These are phyloP conservation scores for Limtongozyma cylindracea DNA, from an alignment of 805 yeast species.

Conservation along the genomic window DNA sequence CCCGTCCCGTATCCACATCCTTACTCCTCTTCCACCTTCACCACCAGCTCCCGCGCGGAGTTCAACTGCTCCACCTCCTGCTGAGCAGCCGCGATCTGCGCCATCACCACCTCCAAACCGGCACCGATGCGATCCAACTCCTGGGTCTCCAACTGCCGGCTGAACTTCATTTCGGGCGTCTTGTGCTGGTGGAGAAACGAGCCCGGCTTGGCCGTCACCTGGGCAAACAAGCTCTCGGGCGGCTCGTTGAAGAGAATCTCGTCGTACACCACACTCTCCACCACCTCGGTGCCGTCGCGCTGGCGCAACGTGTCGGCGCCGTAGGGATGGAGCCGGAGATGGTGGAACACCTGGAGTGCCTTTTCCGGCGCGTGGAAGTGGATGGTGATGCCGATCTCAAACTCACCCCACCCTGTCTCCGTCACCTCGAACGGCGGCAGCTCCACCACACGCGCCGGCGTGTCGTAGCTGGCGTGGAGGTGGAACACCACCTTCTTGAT, in stretches of 20 bases:
- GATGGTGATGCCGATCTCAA: slow-evolving; percentile 72
- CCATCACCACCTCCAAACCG: no score
- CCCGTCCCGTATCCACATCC: no score
- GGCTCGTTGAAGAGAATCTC: slow-evolving; percentile 93
- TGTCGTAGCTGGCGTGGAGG: slow-evolving; percentile 81
- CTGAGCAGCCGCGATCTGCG: no score
- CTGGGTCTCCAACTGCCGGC: no score
- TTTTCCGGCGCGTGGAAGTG: slow-evolving; percentile 70
- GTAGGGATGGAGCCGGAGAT: slow-evolving; percentile 78
- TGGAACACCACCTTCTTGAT: slow-evolving; percentile 85
- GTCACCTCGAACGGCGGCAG: slow-evolving; percentile 84
- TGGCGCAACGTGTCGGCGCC: slow-evolving; percentile 12
- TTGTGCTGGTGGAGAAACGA: no score
- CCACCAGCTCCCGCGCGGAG: no score
- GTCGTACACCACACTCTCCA: slow-evolving; percentile 34
- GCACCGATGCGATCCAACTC: no score
- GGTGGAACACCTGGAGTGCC: slow-evolving; percentile 67
- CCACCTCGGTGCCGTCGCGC: slow-evolving; percentile 13
- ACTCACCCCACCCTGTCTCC: slow-evolving; percentile 99
- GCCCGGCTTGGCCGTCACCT: slow-evolving; percentile 49
- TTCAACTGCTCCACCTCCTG: no score
- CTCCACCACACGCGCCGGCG: slow-evolving; percentile 68
- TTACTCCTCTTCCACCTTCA: no score
- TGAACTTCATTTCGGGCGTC: no score
- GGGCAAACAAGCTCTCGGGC: slow-evolving; percentile 65